A percentile compares a stretch with the other conserved stretches of the same genome.
phyloP scores from a whole-genome alignment of 1,284 basidiomycete genomes.

The Ustilago vetiveriae region DNA sequence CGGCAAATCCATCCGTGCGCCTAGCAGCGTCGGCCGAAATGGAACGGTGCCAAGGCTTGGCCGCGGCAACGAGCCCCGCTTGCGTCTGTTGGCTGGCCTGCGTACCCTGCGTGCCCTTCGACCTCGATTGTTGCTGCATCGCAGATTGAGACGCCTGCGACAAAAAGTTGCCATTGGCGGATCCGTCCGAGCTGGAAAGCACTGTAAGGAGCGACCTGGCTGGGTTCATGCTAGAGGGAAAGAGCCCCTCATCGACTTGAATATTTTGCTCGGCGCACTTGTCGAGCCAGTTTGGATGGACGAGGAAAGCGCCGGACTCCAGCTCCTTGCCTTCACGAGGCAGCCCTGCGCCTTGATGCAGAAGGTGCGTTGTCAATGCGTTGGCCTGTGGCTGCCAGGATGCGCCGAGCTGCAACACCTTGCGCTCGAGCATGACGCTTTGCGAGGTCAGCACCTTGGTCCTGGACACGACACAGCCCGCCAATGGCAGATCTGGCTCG shows the following conservation, averaged over 20 bases:
- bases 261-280: slow-evolving; percentile 38
- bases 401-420: slow-evolving; percentile 38
- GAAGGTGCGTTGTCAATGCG: slow-evolving; percentile 27
- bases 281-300: slow-evolving; percentile 47
- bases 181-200: slow-evolving; percentile 42
- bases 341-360: slow-evolving; percentile 23
- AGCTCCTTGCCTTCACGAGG: slow-evolving; percentile 32
- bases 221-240: slow-evolving; percentile 34
- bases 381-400: slow-evolving; percentile 26
- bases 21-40: slow-evolving; percentile 35
- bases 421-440: slow-evolving; percentile 33
- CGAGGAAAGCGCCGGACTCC: slow-evolving; percentile 8
- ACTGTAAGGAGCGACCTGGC: slow-evolving; percentile 30
- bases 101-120: not conserved
- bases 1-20: not conserved
- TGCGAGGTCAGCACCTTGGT: slow-evolving; percentile 24
- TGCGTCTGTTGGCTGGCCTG: slow-evolving; percentile 14
- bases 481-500: slow-evolving; percentile 12
- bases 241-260: slow-evolving; percentile 42
- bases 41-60: slow-evolving; percentile 45
- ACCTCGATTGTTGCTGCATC: slow-evolving; percentile 1
- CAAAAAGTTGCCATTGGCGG: slow-evolving; percentile 32
- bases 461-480: slow-evolving; percentile 33
- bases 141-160: slow-evolving; percentile 32
- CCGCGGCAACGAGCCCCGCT: slow-evolving; percentile 29